Base-by-base conservation (phyloP, 2,329 filamentous ascomycete species). In the Hypoxylon sp. region DNA sequence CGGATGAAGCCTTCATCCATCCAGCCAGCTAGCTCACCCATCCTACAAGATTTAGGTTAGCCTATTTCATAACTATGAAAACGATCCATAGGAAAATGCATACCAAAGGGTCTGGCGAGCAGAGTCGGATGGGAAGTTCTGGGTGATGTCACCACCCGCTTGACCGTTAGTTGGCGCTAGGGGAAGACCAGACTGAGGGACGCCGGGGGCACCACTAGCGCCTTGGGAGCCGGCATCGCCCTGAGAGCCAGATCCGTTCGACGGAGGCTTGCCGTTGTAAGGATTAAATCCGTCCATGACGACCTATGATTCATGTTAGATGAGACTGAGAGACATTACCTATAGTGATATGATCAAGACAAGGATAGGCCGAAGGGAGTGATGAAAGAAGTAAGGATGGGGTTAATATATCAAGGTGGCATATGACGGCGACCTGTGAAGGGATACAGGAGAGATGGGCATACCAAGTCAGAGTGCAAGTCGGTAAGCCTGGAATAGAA, bases 1-100 rank as follows among this genome's bases (percentile, higher is more conserved):
- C 97, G 94, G 78, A 99, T 93, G 81, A 98, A 99, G 83, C 95
- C 97, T 85, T 99, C 96, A 76, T 99, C 96, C 84, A 99, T 98
- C 96, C 96, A 99, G 29, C 94, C 93, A 82, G 98, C 95, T 71
- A 99, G 91, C 81, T 99, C 96, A 74, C 96, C 96, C 96, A 99
- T 99, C 95, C 94, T 97, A 46, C 70, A 22, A 29, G 11, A 24
- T 42, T 5, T 17, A 19, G 37, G 76, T 66, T 42, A 76, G 63
- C 37, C 19, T 9, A 3, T 3, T 13, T 29, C 17, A 29, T 37
- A 22, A 1, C 24, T 5, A 26, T 1, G 17, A 19, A 1, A 19
- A 5, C 6, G 13, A n/a, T 60, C 33, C n/a, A 31, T 14, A 5
- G 13, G 22, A 11, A 6, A 3, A 19, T 6, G 22, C 83, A 71